phyloP scores from a whole-genome alignment of 371 early-diverging fungal genomes.

The Mucor velutinosus region DNA sequence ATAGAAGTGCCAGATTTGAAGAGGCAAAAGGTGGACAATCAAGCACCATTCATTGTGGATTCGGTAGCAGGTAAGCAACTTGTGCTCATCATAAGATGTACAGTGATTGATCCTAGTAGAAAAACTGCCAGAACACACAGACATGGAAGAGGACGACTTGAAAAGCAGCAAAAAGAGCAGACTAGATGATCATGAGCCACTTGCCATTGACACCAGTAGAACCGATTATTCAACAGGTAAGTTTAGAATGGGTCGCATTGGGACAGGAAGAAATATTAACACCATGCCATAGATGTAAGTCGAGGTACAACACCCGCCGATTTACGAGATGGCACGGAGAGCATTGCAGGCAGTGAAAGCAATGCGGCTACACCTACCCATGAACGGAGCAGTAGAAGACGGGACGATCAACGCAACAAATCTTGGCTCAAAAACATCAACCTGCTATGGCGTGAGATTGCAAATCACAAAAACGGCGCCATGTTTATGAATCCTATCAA shows the following conservation, averaged over 20 bases:
- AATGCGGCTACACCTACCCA: conserved; percentile 27
- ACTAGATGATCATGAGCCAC: conserved; percentile 1
- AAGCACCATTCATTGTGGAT: neutral
- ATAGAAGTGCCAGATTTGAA: neutral
- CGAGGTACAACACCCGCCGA: conserved; percentile 30
- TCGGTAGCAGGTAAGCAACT: neutral
- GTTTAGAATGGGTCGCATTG: neutral
- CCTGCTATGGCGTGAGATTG: conserved; percentile 83
- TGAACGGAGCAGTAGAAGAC: conserved; percentile 1
- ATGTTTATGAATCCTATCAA: conserved; percentile 85
- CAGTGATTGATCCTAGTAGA: neutral
- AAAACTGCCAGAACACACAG: neutral
- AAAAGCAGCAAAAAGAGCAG: neutral
- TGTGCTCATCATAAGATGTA: no score
- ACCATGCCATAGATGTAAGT: conserved; percentile 7
- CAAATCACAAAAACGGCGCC: conserved; percentile 84
- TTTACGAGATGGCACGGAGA: conserved; percentile 28
- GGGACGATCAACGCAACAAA: conserved; percentile 40
- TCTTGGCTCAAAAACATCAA: conserved; percentile 73
- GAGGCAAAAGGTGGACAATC: conserved; percentile 2
- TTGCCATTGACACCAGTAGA: conserved; percentile 10
- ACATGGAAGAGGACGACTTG: neutral
- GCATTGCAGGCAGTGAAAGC: conserved; percentile 34
- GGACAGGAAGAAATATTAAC: neutral
- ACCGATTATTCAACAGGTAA: conserved; percentile 27